A percentile compares a stretch with the other conserved stretches of the same genome.
Conservation (phyloP, 306 rosid genomes). For the Trifolium fragiferum region DNA sequence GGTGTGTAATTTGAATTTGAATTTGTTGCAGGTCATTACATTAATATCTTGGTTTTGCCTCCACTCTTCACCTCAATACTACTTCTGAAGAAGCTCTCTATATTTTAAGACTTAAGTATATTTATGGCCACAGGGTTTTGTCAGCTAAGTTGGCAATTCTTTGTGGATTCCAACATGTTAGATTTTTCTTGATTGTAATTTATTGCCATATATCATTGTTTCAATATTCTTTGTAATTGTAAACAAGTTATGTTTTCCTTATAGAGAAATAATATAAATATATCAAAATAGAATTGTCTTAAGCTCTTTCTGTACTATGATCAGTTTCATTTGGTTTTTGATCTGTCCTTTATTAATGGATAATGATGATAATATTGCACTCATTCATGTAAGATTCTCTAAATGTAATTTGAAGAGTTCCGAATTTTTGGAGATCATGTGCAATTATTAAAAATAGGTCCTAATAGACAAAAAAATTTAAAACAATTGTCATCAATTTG, state of each 20-base stretch:
- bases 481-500: too few relatives aligned
- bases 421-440: too few relatives aligned
- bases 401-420: too few relatives aligned
- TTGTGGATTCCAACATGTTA: neutral
- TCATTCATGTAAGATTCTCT: too few relatives aligned
- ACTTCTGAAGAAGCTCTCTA: slow-evolving; percentile 3
- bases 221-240: neutral
- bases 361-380: too few relatives aligned
- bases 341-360: too few relatives aligned
- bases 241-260: slow-evolving; percentile 3
- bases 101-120: neutral
- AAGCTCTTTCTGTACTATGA: neutral
- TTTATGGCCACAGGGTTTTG: neutral
- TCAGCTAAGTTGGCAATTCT: neutral
- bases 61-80: neutral
- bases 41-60: slow-evolving; percentile 5
- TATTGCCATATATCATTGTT: slow-evolving; percentile 5
- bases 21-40: slow-evolving; percentile 5
- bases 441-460: too few relatives aligned
- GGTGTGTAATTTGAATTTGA: neutral
- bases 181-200: neutral
- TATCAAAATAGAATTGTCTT: neutral
- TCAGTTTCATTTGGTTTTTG: neutral
- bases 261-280: neutral
- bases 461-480: too few relatives aligned